Percentiles rank a stretch among this genome's conserved stretches.
phyloP scores from a whole-genome alignment of 1,139 yeast genomes.

The Taiozyma sp. region DNA sequence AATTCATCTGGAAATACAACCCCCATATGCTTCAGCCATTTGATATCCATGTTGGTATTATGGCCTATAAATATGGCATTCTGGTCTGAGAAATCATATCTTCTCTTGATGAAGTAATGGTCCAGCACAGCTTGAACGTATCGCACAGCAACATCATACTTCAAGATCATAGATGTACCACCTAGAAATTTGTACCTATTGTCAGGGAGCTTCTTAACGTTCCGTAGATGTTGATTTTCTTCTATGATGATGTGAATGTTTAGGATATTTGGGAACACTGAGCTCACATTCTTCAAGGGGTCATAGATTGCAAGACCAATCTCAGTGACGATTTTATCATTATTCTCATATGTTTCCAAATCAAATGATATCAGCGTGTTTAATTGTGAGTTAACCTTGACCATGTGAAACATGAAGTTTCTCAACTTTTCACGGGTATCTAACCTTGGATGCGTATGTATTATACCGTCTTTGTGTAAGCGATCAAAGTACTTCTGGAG shows the following conservation, averaged over 20 bases:
- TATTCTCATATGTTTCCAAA: slow-evolving; percentile 55
- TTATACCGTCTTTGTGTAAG: not conserved
- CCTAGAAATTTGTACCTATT: slow-evolving; percentile 47
- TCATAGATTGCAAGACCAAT: slow-evolving; percentile 61
- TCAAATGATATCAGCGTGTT: slow-evolving; percentile 29
- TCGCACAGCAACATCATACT: slow-evolving; percentile 30
- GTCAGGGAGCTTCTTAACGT: slow-evolving; percentile 56
- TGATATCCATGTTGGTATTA: slow-evolving; percentile 53
- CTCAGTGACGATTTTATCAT: slow-evolving; percentile 45
- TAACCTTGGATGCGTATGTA: not conserved
- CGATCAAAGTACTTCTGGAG: not conserved
- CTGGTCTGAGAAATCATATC: slow-evolving; percentile 1
- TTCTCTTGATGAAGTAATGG: slow-evolving; percentile 28
- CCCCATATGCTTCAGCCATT: slow-evolving; percentile 43
- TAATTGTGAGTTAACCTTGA: not conserved
- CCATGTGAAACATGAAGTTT: not conserved
- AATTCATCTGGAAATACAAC: slow-evolving; percentile 36
- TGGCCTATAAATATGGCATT: slow-evolving; percentile 54
- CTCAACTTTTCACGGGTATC: not conserved
- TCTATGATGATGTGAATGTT: slow-evolving; percentile 49
- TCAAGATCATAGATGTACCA: slow-evolving; percentile 43
- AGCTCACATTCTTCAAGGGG: slow-evolving; percentile 31
- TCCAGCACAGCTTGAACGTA: slow-evolving; percentile 38
- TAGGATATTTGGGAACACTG: slow-evolving; percentile 37
- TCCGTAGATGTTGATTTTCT: slow-evolving; percentile 39